A percentile compares a stretch with the other conserved stretches of the same genome.
These are phyloP conservation scores for Alternaria gansuensis DNA, from an alignment of 2,329 filamentous ascomycete species.

Conservation along the genomic window DNA sequence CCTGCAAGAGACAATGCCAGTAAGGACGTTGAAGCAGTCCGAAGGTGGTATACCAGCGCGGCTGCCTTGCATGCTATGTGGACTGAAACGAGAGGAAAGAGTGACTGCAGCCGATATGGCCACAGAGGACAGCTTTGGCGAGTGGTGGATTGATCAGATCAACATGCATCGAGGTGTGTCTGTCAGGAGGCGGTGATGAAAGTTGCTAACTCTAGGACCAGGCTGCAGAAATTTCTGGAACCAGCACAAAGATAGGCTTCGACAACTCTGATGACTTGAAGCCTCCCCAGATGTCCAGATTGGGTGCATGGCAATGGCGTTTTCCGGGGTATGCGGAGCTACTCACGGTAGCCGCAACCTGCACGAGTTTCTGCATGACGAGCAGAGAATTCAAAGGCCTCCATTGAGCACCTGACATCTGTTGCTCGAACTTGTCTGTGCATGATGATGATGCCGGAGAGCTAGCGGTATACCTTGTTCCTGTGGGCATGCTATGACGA, in stretches of 20 bases:
- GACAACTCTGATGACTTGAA: slow-evolving; percentile 65
- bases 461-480: neutral
- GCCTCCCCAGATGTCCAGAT: neutral
- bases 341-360: slow-evolving; percentile 1
- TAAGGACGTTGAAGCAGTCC: slow-evolving; percentile 67
- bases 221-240: slow-evolving; percentile 88
- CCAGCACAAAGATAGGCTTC: slow-evolving; percentile 73
- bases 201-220: slow-evolving; percentile 36
- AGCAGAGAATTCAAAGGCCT: neutral
- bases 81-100: slow-evolving; percentile 86
- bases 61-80: slow-evolving; percentile 84
- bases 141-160: slow-evolving; percentile 87
- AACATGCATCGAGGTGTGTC: slow-evolving; percentile 70
- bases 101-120: slow-evolving; percentile 76
- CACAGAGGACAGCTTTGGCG: slow-evolving; percentile 89
- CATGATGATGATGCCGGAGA: neutral
- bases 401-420: slow-evolving; percentile 1
- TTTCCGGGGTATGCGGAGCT: slow-evolving; percentile 18
- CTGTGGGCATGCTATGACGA: neutral
- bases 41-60: slow-evolving; percentile 77
- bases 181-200: slow-evolving; percentile 40
- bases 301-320: slow-evolving; percentile 14
- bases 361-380: slow-evolving; percentile 10
- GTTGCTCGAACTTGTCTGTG: neutral
- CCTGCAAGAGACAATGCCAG: slow-evolving; percentile 72